These are phyloP conservation scores for Senecio squalidus DNA, from an alignment of 140 eudicot species.

Conservation along the genomic window DNA sequence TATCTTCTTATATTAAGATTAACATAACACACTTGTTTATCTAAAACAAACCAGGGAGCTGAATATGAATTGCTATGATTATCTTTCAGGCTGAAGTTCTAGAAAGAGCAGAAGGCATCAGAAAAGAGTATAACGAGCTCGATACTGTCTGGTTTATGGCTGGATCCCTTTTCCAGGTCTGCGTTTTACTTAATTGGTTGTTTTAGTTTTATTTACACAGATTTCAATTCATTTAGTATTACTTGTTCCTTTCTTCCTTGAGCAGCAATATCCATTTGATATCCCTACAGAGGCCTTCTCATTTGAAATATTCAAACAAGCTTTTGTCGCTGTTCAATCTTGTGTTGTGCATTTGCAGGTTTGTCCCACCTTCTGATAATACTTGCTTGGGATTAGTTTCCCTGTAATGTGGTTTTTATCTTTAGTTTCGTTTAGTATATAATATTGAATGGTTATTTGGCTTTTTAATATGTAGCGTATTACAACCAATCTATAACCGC, in stretches of 20 bases:
- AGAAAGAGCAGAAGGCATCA: constrained; percentile 92
- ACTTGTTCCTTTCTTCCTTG: constrained; percentile 6
- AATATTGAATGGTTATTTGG: background rate
- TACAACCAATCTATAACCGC: background rate
- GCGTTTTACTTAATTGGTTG: background rate
- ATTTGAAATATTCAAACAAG: constrained; percentile 96
- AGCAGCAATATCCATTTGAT: constrained; percentile 98
- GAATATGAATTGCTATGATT: background rate
- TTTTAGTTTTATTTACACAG: constrained; percentile 2
- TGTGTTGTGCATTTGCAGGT: constrained; percentile 99
- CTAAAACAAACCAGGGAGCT: background rate
- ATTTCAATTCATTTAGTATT: constrained; percentile 3
- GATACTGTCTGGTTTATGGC: constrained; percentile 99
- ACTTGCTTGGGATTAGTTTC: constrained; percentile 5
- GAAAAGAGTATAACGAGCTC: constrained; percentile 91
- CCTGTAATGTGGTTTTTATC: background rate
- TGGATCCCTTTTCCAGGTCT: constrained; percentile 97
- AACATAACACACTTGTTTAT: background rate
- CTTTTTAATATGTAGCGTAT: background rate
- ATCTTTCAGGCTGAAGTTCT: constrained; percentile 68
- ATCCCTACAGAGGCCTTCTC: constrained; percentile 98
- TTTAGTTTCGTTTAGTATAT: constrained; percentile 1
- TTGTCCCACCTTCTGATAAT: constrained; percentile 11
- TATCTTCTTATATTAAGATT: background rate
- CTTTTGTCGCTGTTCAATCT: constrained; percentile 95